These are phyloP conservation scores for Backusella parvicylindrica DNA, from an alignment of 192 early-diverging fungal genomes.

Conservation along the genomic window DNA sequence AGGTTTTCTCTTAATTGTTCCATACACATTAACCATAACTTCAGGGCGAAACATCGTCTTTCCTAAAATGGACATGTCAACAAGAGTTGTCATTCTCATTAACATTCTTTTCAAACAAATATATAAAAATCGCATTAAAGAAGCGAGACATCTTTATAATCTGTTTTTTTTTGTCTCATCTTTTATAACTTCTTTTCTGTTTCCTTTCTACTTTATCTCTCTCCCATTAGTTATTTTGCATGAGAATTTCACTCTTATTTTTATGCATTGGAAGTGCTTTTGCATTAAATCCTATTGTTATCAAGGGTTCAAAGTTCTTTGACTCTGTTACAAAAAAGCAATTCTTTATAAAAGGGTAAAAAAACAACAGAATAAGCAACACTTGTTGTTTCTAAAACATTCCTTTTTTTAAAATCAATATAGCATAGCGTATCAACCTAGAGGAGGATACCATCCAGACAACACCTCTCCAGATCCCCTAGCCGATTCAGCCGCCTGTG, in stretches of 20 bases:
- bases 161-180: not conserved
- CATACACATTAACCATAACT: not conserved
- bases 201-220: not conserved
- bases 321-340: constrained; percentile 67
- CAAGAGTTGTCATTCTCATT: not conserved
- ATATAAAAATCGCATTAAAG: not conserved
- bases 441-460: constrained; percentile 35
- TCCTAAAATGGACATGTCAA: not conserved
- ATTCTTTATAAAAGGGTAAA: constrained; percentile 69
- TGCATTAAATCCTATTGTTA: constrained; percentile 55
- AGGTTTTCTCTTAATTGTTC: not conserved
- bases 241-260: constrained; percentile 5
- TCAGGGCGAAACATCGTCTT: constrained; percentile 5
- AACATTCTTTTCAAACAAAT: not conserved
- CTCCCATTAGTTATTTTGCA: not conserved
- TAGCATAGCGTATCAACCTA: constrained; percentile 68
- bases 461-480: constrained; percentile 51
- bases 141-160: not conserved
- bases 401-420: not conserved
- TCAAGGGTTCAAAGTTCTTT: constrained; percentile 73
- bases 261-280: not conserved
- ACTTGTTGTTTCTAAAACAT: not conserved
- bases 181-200: not conserved
- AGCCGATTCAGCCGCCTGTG: constrained; percentile 53
- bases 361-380: not conserved